Conservation (phyloP, 306 rosid species). For the Quercus engelmannii region DNA sequence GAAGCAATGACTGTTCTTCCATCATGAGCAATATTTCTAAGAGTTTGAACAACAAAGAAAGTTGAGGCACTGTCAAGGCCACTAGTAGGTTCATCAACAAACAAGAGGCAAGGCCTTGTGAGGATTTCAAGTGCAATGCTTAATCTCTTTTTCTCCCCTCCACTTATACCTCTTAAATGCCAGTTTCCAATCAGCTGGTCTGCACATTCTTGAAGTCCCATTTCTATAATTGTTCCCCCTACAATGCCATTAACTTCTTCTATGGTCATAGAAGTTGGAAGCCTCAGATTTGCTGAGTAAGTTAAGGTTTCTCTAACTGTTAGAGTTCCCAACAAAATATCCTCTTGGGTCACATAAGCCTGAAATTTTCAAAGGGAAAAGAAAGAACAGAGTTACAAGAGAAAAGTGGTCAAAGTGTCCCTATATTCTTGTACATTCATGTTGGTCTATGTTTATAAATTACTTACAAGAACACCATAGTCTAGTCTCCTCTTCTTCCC, state of each 20-base stretch:
- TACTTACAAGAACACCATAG: slow-evolving; percentile 69
- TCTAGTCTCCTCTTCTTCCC: slow-evolving; percentile 65
- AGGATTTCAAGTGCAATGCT: slow-evolving; percentile 93
- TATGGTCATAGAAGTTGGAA: slow-evolving; percentile 48
- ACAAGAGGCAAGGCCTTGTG: slow-evolving; percentile 73
- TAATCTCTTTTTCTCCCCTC: slow-evolving; percentile 86
- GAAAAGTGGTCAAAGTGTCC: neutral
- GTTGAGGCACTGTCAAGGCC: slow-evolving; percentile 95
- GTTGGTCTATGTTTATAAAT: neutral
- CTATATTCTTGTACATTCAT: too few species aligned
- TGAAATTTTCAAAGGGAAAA: slow-evolving; percentile 6
- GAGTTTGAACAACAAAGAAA: slow-evolving; percentile 78
- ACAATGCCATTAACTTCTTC: slow-evolving; percentile 57
- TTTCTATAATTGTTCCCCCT: slow-evolving; percentile 59
- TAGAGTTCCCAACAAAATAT: slow-evolving; percentile 75
- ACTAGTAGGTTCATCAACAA: slow-evolving; percentile 93
- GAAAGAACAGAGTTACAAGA: neutral
- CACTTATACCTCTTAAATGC: slow-evolving; percentile 90
- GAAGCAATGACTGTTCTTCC: slow-evolving; percentile 78
- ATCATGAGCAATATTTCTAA: slow-evolving; percentile 71
- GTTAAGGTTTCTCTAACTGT: slow-evolving; percentile 79
- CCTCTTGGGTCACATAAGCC: slow-evolving; percentile 97
- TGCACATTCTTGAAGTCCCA: slow-evolving; percentile 89
- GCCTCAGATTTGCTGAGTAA: slow-evolving; percentile 84
- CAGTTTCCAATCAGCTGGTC: slow-evolving; percentile 72